A percentile compares a stretch with the other conserved stretches of the same genome.
Evolutionary conservation across 805 yeast species (phyloP).

Genomic region (Candida mattraensis): DNA sequence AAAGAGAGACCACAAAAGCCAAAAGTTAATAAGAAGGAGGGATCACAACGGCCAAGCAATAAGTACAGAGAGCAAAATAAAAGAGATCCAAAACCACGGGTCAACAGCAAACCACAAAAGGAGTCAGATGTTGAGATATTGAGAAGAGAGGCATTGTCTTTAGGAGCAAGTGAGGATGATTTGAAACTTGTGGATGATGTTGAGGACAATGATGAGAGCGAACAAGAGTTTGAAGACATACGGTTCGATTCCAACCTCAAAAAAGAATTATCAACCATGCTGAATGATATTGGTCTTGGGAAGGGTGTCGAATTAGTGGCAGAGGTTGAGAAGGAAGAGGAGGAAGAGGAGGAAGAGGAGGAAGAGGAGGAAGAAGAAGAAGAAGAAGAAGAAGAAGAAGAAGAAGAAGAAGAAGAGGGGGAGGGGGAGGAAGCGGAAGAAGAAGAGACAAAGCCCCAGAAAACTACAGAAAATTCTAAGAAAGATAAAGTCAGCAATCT

Average conservation of each 20-base stretch:
- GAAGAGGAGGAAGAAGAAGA: constrained; percentile 40
- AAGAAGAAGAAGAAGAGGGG: constrained; percentile 30
- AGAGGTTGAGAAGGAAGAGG: constrained; percentile 36
- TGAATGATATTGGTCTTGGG: constrained; percentile 67
- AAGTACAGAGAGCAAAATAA: not conserved
- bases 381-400: constrained; percentile 35
- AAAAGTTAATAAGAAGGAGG: constrained; percentile 17
- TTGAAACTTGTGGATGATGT: constrained; percentile 59
- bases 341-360: constrained; percentile 31
- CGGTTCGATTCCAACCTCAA: constrained; percentile 46
- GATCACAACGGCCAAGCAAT: too few relatives aligned
- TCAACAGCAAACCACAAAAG: constrained; percentile 1
- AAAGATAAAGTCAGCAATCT: constrained; percentile 33
- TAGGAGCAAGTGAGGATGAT: constrained; percentile 89
- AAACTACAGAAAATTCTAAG: not conserved
- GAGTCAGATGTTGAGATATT: constrained; percentile 36
- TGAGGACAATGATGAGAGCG: constrained; percentile 47
- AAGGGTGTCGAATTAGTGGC: constrained; percentile 38
- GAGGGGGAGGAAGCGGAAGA: constrained; percentile 36
- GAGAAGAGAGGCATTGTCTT: constrained; percentile 70
- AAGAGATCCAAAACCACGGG: not conserved
- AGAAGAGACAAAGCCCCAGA: constrained; percentile 15
- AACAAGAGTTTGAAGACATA: constrained; percentile 49
- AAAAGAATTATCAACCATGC: constrained; percentile 57
- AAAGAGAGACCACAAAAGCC: constrained; percentile 9